phyloP scores from a whole-genome alignment of 352 stramenopile species.

The Globisporangium alternatum region DNA sequence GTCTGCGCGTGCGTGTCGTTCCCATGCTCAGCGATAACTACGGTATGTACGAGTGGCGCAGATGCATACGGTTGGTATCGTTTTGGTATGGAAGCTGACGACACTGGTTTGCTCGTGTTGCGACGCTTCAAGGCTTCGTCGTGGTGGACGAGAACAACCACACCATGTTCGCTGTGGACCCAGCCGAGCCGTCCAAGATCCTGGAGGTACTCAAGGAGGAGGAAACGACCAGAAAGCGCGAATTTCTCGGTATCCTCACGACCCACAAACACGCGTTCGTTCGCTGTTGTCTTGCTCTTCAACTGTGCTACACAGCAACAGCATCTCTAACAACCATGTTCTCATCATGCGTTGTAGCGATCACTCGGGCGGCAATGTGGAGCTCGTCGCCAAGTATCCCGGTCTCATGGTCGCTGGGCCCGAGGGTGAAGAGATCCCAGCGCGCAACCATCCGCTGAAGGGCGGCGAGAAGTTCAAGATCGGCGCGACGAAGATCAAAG shows the following conservation, averaged over 20 bases:
- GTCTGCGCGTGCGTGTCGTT: conserved; percentile 78
- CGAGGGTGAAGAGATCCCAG: conserved; percentile 73
- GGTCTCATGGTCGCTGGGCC: conserved; percentile 66
- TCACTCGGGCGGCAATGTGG: conserved; percentile 74
- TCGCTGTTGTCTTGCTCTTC: neutral
- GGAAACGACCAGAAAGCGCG: conserved; percentile 51
- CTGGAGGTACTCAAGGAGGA: conserved; percentile 69
- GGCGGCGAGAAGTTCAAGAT: conserved; percentile 85
- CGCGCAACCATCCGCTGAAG: conserved; percentile 53
- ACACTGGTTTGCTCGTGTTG: neutral
- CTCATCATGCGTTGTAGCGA: conserved; percentile 35
- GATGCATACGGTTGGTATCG: neutral
- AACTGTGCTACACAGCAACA: neutral
- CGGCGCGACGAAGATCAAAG: conserved; percentile 67
- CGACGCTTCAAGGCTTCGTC: conserved; percentile 47
- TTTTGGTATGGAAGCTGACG: neutral
- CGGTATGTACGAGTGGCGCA: conserved; percentile 23
- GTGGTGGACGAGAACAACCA: conserved; percentile 81
- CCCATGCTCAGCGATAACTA: conserved; percentile 86
- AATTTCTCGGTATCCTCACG: conserved; percentile 87
- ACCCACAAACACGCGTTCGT: conserved; percentile 92
- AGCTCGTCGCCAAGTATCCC: conserved; percentile 64
- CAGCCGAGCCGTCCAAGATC: conserved; percentile 62
- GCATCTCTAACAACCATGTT: neutral
- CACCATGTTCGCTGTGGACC: conserved; percentile 81